Evolutionary conservation across 176 grass and related monocot species (phyloP).

Genomic region (Oryza glaberrima): DNA sequence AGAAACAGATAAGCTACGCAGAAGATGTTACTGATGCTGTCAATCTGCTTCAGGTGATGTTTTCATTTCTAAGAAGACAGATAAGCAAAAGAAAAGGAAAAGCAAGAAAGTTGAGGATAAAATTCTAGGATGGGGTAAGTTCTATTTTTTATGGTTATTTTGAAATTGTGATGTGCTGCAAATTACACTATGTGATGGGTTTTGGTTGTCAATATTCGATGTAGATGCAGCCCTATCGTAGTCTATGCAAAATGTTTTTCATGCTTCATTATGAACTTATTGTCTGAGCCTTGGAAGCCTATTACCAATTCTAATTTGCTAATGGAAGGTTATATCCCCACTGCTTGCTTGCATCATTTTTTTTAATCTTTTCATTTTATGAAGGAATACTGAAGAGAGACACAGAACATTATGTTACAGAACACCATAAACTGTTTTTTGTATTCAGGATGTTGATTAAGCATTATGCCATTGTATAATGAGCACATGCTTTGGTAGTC

Average conservation of each 20-base stretch:
- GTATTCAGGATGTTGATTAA: slow-evolving; percentile 5
- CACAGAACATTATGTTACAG: not conserved
- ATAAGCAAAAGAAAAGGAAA: slow-evolving; percentile 97
- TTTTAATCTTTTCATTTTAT: not conserved
- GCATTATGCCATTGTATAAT: slow-evolving; percentile 11
- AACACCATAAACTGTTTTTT: slow-evolving; percentile 25
- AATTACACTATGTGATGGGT: not conserved
- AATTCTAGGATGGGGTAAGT: slow-evolving; percentile 97
- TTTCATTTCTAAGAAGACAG: slow-evolving; percentile 78
- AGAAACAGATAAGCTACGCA: slow-evolving; percentile 29
- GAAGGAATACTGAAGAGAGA: not conserved
- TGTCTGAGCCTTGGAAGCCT: not conserved
- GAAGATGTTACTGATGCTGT: slow-evolving; percentile 21
- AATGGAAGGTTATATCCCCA: not conserved
- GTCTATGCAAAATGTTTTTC: not conserved
- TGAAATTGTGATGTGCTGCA: slow-evolving; percentile 14
- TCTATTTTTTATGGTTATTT: slow-evolving; percentile 31
- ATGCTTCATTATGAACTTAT: slow-evolving; percentile 16
- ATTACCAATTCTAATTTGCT: not conserved
- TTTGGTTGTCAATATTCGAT: slow-evolving; percentile 17
- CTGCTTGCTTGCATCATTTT: not conserved
- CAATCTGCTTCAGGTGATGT: slow-evolving; percentile 64
- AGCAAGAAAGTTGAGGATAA: slow-evolving; percentile 83
- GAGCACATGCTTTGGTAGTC: not conserved
- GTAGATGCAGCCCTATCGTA: not conserved